Percentiles rank a stretch among this genome's conserved stretches.
phyloP scores from a whole-genome alignment of 108 stramenopile genomes.

The Cyclostephanos tholiformis region DNA sequence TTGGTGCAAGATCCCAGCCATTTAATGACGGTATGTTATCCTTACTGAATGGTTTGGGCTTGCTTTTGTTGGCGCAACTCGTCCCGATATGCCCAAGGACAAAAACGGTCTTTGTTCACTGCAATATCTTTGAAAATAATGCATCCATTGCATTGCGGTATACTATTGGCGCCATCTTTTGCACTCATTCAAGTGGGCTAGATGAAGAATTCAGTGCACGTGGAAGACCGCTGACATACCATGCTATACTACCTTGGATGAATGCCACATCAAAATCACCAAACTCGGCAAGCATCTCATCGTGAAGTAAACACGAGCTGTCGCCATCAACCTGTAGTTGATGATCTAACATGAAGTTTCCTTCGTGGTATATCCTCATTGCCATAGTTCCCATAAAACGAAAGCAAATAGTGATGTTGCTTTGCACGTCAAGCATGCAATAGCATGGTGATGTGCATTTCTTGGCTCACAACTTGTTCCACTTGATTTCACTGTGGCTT shows the following conservation, averaged over 20 bases:
- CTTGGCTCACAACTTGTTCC: neutral
- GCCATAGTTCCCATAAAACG: slow-evolving; percentile 23
- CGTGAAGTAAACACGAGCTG: slow-evolving; percentile 10
- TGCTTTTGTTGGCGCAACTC: neutral
- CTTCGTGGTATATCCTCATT: slow-evolving; percentile 17
- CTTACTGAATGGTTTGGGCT: slow-evolving; percentile 2
- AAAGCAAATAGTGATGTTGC: slow-evolving; percentile 20
- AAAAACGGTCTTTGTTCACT: slow-evolving; percentile 21
- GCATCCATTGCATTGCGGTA: slow-evolving; percentile 11
- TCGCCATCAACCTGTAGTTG: slow-evolving; percentile 2
- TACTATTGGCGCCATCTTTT: slow-evolving; percentile 2
- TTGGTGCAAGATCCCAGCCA: slow-evolving; percentile 1
- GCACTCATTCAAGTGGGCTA: slow-evolving; percentile 13
- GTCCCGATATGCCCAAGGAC: slow-evolving; percentile 19
- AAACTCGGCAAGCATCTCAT: slow-evolving; percentile 11
- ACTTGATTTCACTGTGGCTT: slow-evolving; percentile 10
- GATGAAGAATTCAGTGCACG: slow-evolving; percentile 8
- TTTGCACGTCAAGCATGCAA: slow-evolving; percentile 12
- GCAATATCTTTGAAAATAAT: slow-evolving; percentile 11
- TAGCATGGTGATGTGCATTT: neutral
- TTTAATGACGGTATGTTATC: neutral
- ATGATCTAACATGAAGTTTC: slow-evolving; percentile 16
- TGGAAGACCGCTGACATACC: slow-evolving; percentile 10
- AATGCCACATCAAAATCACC: slow-evolving; percentile 16
- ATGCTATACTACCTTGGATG: slow-evolving; percentile 15